phyloP scores from a whole-genome alignment of 306 rosid genomes.

The Nissolia schottii region DNA sequence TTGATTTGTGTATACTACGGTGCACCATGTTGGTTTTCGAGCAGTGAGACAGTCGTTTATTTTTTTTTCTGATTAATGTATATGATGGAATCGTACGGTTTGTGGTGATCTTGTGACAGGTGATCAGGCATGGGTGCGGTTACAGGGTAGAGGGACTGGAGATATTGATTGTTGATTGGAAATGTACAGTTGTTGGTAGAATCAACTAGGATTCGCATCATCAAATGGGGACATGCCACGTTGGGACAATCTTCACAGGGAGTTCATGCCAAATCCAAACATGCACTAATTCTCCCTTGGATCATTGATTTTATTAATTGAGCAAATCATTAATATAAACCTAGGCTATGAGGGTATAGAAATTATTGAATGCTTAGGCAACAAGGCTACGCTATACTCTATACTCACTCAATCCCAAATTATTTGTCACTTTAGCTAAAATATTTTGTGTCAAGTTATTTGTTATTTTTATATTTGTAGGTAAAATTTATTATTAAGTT shows the following conservation, averaged over 20 bases:
- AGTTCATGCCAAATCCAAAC: neutral
- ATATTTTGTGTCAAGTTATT: no score
- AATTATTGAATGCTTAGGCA: no score
- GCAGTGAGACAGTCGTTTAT: neutral
- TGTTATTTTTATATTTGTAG: no score
- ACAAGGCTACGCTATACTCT: no score
- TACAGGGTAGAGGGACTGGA: neutral
- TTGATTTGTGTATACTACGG: neutral
- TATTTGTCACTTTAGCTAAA: no score
- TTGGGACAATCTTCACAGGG: neutral
- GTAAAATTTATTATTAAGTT: no score
- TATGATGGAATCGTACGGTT: slow-evolving; percentile 1
- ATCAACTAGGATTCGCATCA: neutral
- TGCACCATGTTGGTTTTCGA: neutral
- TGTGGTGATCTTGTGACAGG: neutral
- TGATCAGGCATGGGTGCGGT: neutral
- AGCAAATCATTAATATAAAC: neutral
- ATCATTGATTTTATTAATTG: neutral
- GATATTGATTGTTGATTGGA: neutral
- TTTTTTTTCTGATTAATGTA: no score
- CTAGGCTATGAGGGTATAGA: no score
- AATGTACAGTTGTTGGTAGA: neutral
- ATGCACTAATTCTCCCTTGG: neutral
- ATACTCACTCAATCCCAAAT: no score
- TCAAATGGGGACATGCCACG: slow-evolving; percentile 28